Base-by-base conservation (phyloP, 1,284 basidiomycete species). In the Boletus semigastroideus region DNA sequence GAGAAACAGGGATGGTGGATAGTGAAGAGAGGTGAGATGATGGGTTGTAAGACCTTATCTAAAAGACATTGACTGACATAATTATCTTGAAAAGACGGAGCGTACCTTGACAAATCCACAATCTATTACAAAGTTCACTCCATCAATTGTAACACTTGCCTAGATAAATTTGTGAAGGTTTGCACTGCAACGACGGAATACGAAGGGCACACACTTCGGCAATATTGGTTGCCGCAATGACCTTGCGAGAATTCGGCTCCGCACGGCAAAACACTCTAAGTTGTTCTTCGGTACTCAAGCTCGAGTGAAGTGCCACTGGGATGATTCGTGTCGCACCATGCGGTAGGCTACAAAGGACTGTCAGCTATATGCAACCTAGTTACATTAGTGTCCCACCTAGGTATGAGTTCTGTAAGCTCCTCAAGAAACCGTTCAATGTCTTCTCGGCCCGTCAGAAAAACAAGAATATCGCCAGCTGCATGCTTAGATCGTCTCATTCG, bases 101-200 rank as follows among this genome's bases (percentile, higher is more conserved):
- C 76, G 37, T 57, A 92, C 92, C 80, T 99, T 99, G 57, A 96
- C 94, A 62, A 94, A 92, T 4, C 96, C 97, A 50, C 84, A 88
- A 64, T 99, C 96, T 5, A 99, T 80, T n/a, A 99, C 95, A 65
- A 87, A 98, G 60, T 87, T 88, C 58, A 99, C 87, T 1, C 94
- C 94, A 45, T 98, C 93, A 52, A 99, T 97, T 0, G 96, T 99
- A 14, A 99, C 90, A 69, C 92, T 95, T 19, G 96, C 90, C 88
- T 90, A 51, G 19, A 53, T 19, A 42, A 38, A 52, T 14, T 9
- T 12, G 20, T 42, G 20, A 47, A 19, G 25, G 22, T 7, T 13
- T 40, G 37, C 13, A 12, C 2, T 46, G 41, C 16, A 31, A 37
- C 22, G 20, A 41, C 41, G 30, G 25, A 46, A 33, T 51, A n/a